Base-by-base conservation (phyloP, 805 yeast species). In the Sugiyamaella lignohabitans region DNA sequence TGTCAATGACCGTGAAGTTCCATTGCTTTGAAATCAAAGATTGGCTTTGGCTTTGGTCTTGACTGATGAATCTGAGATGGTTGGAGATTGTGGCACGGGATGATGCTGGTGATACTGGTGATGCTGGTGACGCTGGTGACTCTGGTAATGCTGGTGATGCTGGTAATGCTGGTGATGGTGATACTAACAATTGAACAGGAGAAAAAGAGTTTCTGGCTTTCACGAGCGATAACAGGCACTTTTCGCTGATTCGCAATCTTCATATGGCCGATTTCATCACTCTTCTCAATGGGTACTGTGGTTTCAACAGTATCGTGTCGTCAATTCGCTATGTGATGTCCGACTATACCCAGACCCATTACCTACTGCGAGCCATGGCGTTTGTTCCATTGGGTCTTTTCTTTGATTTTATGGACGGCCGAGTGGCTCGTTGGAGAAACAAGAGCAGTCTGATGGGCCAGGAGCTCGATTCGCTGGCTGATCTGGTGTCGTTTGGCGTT, bases 231-330 rank as follows among this genome's bases (percentile, higher is more conserved):
- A 75, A 75, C 41, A 75, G 95, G 60, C 97, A 91, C 63, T 82
- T 91, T 54, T 82, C 89, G 47, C 78, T 93, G 77, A 69, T 93
- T 45, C 60, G 73, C 46, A 67, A 60, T 54, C 75, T 93, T 54
- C 98, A 93, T 65, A 73, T 91, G 80, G 98, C 98, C 4, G 98
- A 93, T 66, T 87, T 82, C 69, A 93, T 93, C 64, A 93, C 98
- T 2, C 76, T 89, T 71, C 72, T 93, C 64, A 93, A 93, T 66
- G 96, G 97, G 21, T 87, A 87, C 62, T 82, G 89, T 42, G 98
- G 98, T 0, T 89, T 93, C 63, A 87, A 87, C 62, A 82, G 96
- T 27, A 83, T 91, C 53, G 74, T 93, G 37, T 83, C 94, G 38
- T 86, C 96, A 65, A 69, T 87, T 52, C 75, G 96, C 60, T 93